phyloP scores from a whole-genome alignment of 495 filamentous ascomycete species.

The Neurospora sp. region DNA sequence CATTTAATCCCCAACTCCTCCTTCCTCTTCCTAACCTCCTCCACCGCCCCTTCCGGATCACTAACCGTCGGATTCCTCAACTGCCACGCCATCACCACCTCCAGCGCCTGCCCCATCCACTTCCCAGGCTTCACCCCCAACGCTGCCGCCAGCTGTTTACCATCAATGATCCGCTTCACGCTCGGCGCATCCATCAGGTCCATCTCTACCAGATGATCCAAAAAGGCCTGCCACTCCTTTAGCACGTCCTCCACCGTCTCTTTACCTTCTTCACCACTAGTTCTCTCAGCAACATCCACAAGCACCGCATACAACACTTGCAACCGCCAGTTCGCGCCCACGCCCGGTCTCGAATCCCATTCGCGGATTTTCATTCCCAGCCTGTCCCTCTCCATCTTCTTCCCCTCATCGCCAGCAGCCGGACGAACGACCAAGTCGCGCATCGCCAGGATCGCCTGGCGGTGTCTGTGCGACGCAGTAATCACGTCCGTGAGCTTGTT shows the following conservation, averaged over 20 bases:
- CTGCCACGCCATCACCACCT: conserved; percentile 74
- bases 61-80: conserved; percentile 59
- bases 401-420: conserved; percentile 21
- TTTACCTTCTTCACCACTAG: conserved; percentile 9
- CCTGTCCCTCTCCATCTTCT: conserved; percentile 28
- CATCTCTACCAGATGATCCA: conserved; percentile 42
- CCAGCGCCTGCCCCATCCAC: conserved; percentile 69
- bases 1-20: conserved; percentile 44
- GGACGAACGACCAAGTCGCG: conserved; percentile 37
- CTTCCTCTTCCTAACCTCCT: conserved; percentile 47
- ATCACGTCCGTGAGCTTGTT: conserved; percentile 62
- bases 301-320: conserved; percentile 64
- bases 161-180: conserved; percentile 55
- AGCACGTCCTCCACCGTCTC: conserved; percentile 28
- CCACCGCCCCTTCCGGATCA: conserved; percentile 52
- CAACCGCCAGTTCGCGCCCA: conserved; percentile 51
- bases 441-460: conserved; percentile 46
- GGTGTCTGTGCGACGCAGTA: conserved; percentile 50
- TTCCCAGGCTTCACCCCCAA: conserved; percentile 56
- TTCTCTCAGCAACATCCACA: conserved; percentile 46
- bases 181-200: conserved; percentile 40
- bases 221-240: conserved; percentile 42
- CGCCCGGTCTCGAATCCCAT: conserved; percentile 50
- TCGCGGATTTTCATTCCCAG: conserved; percentile 70
- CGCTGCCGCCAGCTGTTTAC: conserved; percentile 50